A percentile compares a stretch with the other conserved stretches of the same genome.
phyloP scores from a whole-genome alignment of 257 asterid species.

The Penstemon barbatus region DNA sequence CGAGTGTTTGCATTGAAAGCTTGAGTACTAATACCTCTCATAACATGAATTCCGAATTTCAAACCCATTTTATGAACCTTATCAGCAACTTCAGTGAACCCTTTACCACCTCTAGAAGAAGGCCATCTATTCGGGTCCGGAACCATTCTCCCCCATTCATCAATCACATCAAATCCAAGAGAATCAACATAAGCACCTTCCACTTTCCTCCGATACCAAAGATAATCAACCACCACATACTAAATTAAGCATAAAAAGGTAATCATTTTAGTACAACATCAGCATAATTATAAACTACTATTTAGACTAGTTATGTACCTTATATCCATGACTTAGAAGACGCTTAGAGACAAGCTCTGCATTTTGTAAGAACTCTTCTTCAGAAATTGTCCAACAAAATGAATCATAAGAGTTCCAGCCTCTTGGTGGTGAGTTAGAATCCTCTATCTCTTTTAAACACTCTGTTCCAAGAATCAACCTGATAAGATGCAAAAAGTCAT shows the following conservation, averaged over 20 bases:
- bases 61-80: slow-evolving; percentile 81
- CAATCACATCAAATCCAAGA: slow-evolving; percentile 84
- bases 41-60: slow-evolving; percentile 94
- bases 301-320: slow-evolving; percentile 44
- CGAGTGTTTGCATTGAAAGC: slow-evolving; percentile 82
- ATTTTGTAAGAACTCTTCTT: slow-evolving; percentile 75
- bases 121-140: slow-evolving; percentile 98
- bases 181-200: slow-evolving; percentile 79
- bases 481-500: slow-evolving; percentile 24
- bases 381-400: slow-evolving; percentile 85
- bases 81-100: slow-evolving; percentile 66
- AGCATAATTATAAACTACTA: background rate
- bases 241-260: slow-evolving; percentile 28
- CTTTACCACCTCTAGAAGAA: slow-evolving; percentile 72
- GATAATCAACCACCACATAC: slow-evolving; percentile 98
- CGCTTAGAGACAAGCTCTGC: slow-evolving; percentile 68
- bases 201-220: slow-evolving; percentile 90
- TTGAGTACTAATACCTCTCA: slow-evolving; percentile 90
- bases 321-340: slow-evolving; percentile 66
- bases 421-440: slow-evolving; percentile 73
- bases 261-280: background rate
- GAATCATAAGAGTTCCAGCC: slow-evolving; percentile 99
- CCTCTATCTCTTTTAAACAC: slow-evolving; percentile 37
- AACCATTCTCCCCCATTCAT: slow-evolving; percentile 94
- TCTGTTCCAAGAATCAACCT: slow-evolving; percentile 38